Evolutionary conservation across 192 early-diverging fungal species (phyloP), one percentile per base, ranked within the genome.

Genomic region (Jimgerdemannia flammicorona): DNA sequence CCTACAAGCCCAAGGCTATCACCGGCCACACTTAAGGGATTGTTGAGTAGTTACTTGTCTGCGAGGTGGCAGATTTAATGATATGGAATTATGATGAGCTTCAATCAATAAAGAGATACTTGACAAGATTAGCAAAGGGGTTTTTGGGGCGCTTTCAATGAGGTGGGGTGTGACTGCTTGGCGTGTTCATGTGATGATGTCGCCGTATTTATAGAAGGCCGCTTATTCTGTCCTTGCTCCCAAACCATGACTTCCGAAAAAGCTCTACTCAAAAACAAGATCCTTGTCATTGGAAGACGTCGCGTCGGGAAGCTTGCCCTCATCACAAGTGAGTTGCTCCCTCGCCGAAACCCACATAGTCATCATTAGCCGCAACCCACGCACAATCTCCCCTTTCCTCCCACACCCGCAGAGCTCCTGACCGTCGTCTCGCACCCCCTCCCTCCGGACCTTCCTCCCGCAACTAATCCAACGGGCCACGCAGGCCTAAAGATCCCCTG

Each of bases 1-100:
- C 75, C 14, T 80, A 80, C 44, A 20, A 70, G 44, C 75, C 79
- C 10, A n/a, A 71, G 4, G 20, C 18, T n/a, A 65, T 67, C n/a
- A 9, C 14, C 39, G 74, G 74, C 19, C 74, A 75, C 39, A 43
- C 19, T 42, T 75, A 75, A 39, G 29, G 29, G 29, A 29, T 29
- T 0, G 29, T 29, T 29, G 1, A 29, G 29, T 29, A 11, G 63
- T 7, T 59, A 20, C 3, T 11, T n/a, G 29, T 29, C 29, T 29
- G 29, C 29, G 29, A 1, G 29, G 29, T 29, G 29, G 29, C 29
- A 29, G 29, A 29, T 29, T 0, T 29, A 1, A 29, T 29, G 1
- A 29, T 29, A 29, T 29, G 29, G 29, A 29, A 29, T 29, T 29
- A 29, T 0, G 29, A 29, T 29, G n/a, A n/a, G n/a, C n/a, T n/a